These are phyloP conservation scores for Lyophyllum decastes DNA, from an alignment of 768 basidiomycete species.

Conservation along the genomic window DNA sequence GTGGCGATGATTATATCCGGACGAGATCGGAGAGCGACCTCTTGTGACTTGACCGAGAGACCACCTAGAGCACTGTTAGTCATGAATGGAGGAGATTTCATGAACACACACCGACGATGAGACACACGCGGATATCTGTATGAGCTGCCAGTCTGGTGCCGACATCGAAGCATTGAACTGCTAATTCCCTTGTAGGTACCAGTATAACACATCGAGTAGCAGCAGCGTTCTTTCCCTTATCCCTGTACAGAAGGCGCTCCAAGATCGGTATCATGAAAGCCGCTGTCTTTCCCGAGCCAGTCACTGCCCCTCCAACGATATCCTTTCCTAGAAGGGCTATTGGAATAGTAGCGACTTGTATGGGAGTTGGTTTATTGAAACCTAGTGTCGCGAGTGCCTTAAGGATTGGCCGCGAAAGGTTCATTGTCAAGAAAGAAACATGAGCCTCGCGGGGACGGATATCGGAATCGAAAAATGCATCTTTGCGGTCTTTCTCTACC, in stretches of 20 bases:
- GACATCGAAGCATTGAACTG: conserved; percentile 94
- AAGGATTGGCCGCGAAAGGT: conserved; percentile 90
- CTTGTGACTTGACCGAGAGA: conserved; percentile 90
- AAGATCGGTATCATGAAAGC: conserved; percentile 95
- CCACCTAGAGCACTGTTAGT: conserved; percentile 60
- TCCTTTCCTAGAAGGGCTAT: conserved; percentile 94
- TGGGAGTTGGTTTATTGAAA: conserved; percentile 88
- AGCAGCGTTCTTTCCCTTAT: conserved; percentile 83
- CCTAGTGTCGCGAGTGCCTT: conserved; percentile 85
- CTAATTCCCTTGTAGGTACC: conserved; percentile 93
- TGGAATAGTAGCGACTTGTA: conserved; percentile 93
- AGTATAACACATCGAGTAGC: conserved; percentile 89
- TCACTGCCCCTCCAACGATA: conserved; percentile 93
- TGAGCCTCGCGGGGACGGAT: conserved; percentile 51
- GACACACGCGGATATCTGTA: conserved; percentile 88
- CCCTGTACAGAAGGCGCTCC: conserved; percentile 90
- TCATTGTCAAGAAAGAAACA: conserved; percentile 88
- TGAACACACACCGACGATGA: conserved; percentile 77
- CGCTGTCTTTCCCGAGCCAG: conserved; percentile 97
- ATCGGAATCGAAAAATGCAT: conserved; percentile 82
- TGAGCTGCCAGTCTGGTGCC: conserved; percentile 81
- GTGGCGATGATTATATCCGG: conserved; percentile 97
- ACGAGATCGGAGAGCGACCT: conserved; percentile 76
- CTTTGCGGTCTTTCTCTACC: conserved; percentile 75
- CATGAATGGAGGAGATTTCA: conserved; percentile 6